Percentiles rank a stretch among this genome's conserved stretches.
phyloP scores from a whole-genome alignment of 2,329 filamentous ascomycete genomes.

The Coleophoma cylindrospora region DNA sequence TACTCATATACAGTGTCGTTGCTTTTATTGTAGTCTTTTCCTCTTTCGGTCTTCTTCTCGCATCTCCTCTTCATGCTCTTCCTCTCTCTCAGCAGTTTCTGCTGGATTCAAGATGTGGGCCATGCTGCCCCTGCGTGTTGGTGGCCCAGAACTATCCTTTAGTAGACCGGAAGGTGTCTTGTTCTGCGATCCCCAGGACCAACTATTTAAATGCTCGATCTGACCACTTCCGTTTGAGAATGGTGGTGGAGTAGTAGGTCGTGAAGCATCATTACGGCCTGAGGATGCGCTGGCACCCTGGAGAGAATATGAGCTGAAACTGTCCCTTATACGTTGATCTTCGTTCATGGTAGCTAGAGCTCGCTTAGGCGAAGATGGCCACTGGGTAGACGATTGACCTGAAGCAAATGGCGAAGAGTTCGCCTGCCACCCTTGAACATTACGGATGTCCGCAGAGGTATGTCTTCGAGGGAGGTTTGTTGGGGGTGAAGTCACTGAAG shows the following conservation, averaged over 20 bases:
- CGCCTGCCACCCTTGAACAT: slow-evolving; percentile 70
- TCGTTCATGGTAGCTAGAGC: slow-evolving; percentile 36
- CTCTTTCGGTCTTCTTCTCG: slow-evolving; percentile 53
- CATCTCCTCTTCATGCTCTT: slow-evolving; percentile 62
- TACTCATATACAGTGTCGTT: too few species aligned
- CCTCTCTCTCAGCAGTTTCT: slow-evolving; percentile 60
- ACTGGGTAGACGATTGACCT: slow-evolving; percentile 54
- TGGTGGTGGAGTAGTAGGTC: slow-evolving; percentile 25
- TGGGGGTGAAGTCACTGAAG: slow-evolving; percentile 56
- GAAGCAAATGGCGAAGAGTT: slow-evolving; percentile 63
- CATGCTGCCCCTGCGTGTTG: slow-evolving; percentile 66
- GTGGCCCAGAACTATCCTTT: slow-evolving; percentile 47
- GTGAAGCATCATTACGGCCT: slow-evolving; percentile 19
- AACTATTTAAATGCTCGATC: slow-evolving; percentile 24
- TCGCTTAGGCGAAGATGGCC: slow-evolving; percentile 62
- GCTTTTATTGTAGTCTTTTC: slow-evolving; percentile 47
- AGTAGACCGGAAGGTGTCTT: slow-evolving; percentile 20
- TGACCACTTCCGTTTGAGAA: slow-evolving; percentile 21
- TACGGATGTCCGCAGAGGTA: slow-evolving; percentile 89
- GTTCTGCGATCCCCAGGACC: slow-evolving; percentile 26
- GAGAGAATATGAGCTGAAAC: slow-evolving; percentile 59
- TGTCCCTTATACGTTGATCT: slow-evolving; percentile 59
- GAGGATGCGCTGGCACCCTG: slow-evolving; percentile 21
- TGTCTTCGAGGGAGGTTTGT: slow-evolving; percentile 76
- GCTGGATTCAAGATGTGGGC: slow-evolving; percentile 68